Evolutionary conservation across 441 rosid species (phyloP).

Genomic region (Aleurites moluccanus): DNA sequence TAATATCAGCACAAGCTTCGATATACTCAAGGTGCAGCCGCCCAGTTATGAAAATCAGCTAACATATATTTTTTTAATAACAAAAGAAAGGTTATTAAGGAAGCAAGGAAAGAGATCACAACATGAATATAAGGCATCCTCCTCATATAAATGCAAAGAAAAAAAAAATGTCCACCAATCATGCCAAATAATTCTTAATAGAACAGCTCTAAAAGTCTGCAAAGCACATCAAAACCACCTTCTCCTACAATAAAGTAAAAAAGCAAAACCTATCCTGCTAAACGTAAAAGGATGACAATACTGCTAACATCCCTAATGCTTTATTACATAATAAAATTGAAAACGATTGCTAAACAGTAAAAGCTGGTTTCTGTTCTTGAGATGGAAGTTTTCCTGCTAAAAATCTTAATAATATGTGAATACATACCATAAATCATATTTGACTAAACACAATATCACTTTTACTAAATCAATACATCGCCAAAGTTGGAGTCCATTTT

Average conservation of each 20-base stretch:
- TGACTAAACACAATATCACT: neutral
- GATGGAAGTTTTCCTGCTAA: neutral
- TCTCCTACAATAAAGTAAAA: neutral
- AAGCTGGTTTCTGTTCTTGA: neutral
- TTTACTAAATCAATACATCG: neutral
- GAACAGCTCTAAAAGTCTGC: neutral
- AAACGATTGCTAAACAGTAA: neutral
- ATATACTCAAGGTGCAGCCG: conserved; percentile 93
- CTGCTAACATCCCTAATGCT: conserved; percentile 4
- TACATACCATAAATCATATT: neutral
- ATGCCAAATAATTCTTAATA: neutral
- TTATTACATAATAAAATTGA: neutral
- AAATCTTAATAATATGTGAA: neutral
- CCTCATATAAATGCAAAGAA: neutral
- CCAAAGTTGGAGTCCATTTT: neutral
- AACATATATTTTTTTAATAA: neutral
- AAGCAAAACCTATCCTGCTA: neutral
- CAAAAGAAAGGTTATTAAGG: no score
- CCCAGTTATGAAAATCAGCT: conserved; percentile 21
- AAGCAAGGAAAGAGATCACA: neutral
- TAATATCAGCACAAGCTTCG: conserved; percentile 92
- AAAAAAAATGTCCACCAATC: neutral
- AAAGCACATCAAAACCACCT: neutral
- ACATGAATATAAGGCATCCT: neutral
- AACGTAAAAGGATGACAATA: conserved; percentile 10